Conservation (phyloP, 805 yeast genomes). For the Saturnispora dispora region DNA sequence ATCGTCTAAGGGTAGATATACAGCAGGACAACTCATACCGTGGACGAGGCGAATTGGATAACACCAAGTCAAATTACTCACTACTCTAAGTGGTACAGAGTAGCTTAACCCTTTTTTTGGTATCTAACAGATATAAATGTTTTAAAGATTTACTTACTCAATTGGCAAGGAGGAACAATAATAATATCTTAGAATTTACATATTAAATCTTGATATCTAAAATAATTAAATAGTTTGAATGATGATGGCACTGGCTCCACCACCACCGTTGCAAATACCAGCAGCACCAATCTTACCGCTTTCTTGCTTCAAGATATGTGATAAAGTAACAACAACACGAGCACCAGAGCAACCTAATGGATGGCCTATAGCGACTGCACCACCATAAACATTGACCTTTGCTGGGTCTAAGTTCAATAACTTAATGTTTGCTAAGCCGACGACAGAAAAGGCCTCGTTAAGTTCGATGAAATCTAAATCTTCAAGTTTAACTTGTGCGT, state of each 20-base stretch:
- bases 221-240: conserved; percentile 50
- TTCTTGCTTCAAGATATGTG: conserved; percentile 77
- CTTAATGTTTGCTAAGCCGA: conserved; percentile 83
- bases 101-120: neutral
- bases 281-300: conserved; percentile 85
- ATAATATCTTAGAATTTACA: neutral
- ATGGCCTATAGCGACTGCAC: conserved; percentile 93
- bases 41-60: conserved; percentile 32
- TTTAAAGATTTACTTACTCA: too few relatives aligned
- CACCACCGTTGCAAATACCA: conserved; percentile 98
- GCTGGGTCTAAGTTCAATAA: conserved; percentile 50
- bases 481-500: conserved; percentile 55
- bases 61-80: conserved; percentile 29
- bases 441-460: conserved; percentile 97
- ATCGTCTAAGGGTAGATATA: conserved; percentile 37
- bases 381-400: conserved; percentile 85
- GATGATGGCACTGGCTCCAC: conserved; percentile 93
- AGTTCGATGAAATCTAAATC: conserved; percentile 88
- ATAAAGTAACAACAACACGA: conserved; percentile 79
- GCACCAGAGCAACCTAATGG: conserved; percentile 97
- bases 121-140: too few relatives aligned
- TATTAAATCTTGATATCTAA: neutral
- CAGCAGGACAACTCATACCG: conserved; percentile 36
- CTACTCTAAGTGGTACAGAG: neutral
- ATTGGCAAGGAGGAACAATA: neutral